These are phyloP conservation scores for Cymbopogon citratus DNA, from an alignment of 176 grass and related monocot genomes.

Conservation along the genomic window DNA sequence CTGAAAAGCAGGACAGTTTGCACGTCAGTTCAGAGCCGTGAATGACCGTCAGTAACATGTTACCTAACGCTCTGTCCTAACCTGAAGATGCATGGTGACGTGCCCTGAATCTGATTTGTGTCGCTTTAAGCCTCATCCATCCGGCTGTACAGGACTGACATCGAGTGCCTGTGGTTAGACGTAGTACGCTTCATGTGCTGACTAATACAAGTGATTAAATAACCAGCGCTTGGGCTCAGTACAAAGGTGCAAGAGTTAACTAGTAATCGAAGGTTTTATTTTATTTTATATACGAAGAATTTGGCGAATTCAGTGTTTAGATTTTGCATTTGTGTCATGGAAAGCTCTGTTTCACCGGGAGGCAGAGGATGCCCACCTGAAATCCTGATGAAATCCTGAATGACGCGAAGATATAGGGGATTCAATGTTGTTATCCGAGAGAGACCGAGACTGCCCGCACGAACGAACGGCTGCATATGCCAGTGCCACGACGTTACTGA, in stretches of 20 bases:
- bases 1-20: not conserved
- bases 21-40: not conserved
- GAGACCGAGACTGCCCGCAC: not conserved
- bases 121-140: not conserved
- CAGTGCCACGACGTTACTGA: not conserved
- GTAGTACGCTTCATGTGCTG: not conserved
- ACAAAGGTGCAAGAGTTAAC: not conserved
- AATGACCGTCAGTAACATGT: not conserved
- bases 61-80: not conserved
- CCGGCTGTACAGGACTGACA: not conserved
- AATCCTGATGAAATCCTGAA: too few relatives aligned
- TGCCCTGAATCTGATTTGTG: not conserved
- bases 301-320: not conserved
- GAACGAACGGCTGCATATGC: not conserved
- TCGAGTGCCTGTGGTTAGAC: not conserved
- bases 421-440: not conserved
- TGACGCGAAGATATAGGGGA: too few relatives aligned
- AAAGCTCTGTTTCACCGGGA: not conserved
- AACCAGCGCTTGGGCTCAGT: not conserved
- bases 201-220: too few relatives aligned
- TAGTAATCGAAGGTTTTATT: not conserved
- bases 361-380: too few relatives aligned
- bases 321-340: not conserved
- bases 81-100: not conserved
- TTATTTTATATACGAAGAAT: not conserved